Percentiles rank a stretch among this genome's conserved stretches.
Evolutionary conservation across 2,329 filamentous ascomycete species (phyloP).

Genomic region (Aspergillus piperis): DNA sequence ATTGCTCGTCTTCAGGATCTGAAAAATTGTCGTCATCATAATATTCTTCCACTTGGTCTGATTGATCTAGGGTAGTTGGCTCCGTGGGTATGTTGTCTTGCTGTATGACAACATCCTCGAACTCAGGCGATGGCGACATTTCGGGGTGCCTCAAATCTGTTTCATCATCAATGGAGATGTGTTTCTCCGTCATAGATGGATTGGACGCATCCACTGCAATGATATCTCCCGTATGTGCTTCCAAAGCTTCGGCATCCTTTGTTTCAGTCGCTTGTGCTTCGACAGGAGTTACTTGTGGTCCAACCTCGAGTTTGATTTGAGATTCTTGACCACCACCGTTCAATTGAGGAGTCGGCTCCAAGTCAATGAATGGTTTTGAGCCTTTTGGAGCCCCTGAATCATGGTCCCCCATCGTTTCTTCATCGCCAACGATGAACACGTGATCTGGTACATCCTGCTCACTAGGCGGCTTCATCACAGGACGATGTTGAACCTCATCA

Average conservation of each 20-base stretch:
- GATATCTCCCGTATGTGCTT: constrained; percentile 10
- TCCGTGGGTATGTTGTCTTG: constrained; percentile 13
- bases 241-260: neutral
- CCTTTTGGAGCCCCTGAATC: constrained; percentile 39
- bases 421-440: constrained; percentile 29
- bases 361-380: constrained; percentile 32
- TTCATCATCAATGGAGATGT: neutral
- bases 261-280: neutral
- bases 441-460: constrained; percentile 24
- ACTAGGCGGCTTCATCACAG: constrained; percentile 28
- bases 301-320: neutral
- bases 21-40: constrained; percentile 66
- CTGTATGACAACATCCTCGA: constrained; percentile 24
- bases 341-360: constrained; percentile 28
- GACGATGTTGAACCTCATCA: constrained; percentile 27
- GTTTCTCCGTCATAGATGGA: constrained; percentile 12
- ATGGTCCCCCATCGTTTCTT: constrained; percentile 41
- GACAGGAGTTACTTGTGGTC: neutral
- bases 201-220: constrained; percentile 26
- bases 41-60: constrained; percentile 2
- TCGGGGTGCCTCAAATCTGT: constrained; percentile 2
- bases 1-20: constrained; percentile 88
- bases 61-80: constrained; percentile 12
- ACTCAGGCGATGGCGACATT: constrained; percentile 39
- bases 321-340: neutral